These are phyloP conservation scores for Rhizopogon vinicolor DNA, from an alignment of 768 basidiomycete species.

Conservation along the genomic window DNA sequence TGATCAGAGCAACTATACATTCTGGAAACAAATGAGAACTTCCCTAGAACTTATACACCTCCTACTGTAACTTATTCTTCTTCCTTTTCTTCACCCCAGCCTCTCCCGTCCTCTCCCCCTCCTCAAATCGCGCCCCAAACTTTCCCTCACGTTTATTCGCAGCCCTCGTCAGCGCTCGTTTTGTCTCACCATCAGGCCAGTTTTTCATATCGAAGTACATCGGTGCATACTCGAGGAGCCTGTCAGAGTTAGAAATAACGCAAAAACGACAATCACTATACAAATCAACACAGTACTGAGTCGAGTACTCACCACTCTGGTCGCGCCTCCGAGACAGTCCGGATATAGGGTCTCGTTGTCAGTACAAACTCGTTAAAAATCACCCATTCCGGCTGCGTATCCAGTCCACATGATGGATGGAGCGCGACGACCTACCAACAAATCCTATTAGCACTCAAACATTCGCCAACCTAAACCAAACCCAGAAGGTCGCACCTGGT, in stretches of 20 bases:
- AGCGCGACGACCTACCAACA: slow-evolving; percentile 13
- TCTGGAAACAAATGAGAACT: background rate
- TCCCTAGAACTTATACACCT: background rate
- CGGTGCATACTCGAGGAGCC: slow-evolving; percentile 60
- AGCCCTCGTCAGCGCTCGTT: slow-evolving; percentile 54
- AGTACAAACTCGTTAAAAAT: slow-evolving; percentile 93
- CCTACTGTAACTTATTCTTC: background rate
- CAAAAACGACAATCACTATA: background rate
- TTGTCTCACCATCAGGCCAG: slow-evolving; percentile 71
- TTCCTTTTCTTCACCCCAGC: slow-evolving; percentile 11
- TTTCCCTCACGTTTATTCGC: slow-evolving; percentile 51
- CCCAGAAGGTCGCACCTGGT: slow-evolving; percentile 53
- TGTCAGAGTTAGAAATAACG: slow-evolving; percentile 12
- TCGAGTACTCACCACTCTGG: slow-evolving; percentile 72
- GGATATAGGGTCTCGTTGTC: slow-evolving; percentile 84
- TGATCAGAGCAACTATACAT: background rate
- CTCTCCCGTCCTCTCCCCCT: slow-evolving; percentile 1
- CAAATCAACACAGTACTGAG: slow-evolving; percentile 1
- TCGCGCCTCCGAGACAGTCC: slow-evolving; percentile 83
- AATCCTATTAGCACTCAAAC: background rate
- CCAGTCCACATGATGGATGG: slow-evolving; percentile 86
- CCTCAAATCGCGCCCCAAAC: slow-evolving; percentile 10
- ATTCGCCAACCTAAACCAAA: background rate
- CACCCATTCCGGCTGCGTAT: slow-evolving; percentile 89
- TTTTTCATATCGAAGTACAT: slow-evolving; percentile 64